Conservation (phyloP, 495 filamentous ascomycete species). For the Aspergillus asperescens region DNA sequence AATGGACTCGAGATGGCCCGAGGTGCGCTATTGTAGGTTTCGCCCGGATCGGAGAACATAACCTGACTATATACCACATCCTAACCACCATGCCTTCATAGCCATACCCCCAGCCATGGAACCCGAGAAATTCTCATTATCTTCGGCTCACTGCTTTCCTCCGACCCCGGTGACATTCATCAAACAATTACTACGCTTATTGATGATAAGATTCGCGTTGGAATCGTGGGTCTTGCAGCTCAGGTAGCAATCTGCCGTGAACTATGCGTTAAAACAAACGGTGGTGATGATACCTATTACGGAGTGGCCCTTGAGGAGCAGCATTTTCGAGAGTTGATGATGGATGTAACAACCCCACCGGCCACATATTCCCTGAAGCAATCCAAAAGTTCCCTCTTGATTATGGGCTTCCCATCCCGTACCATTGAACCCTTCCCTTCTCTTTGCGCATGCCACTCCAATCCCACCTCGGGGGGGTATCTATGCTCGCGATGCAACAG, state of each 20-base stretch:
- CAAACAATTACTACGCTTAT: conserved; percentile 75
- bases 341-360: conserved; percentile 84
- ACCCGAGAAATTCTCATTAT: conserved; percentile 89
- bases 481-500: conserved; percentile 79
- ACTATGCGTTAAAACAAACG: conserved; percentile 80
- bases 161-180: conserved; percentile 93
- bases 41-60: background rate
- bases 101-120: conserved; percentile 86
- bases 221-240: conserved; percentile 82
- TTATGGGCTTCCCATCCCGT: conserved; percentile 98
- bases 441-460: conserved; percentile 90
- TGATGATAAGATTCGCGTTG: conserved; percentile 74
- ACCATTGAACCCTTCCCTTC: conserved; percentile 67
- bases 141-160: conserved; percentile 83
- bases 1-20: conserved; percentile 95
- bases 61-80: background rate
- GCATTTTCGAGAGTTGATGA: conserved; percentile 82
- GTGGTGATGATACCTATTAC: conserved; percentile 69
- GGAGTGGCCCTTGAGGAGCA: conserved; percentile 81
- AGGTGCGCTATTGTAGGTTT: conserved; percentile 71
- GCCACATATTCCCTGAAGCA: conserved; percentile 64
- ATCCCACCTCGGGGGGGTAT: conserved; percentile 82
- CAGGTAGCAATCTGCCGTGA: conserved; percentile 90
- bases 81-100: conserved; percentile 30
- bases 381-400: conserved; percentile 70